A percentile compares a stretch with the other conserved stretches of the same genome.
phyloP scores from a whole-genome alignment of 164 flowering plant genomes.

The Houttuynia cordata region DNA sequence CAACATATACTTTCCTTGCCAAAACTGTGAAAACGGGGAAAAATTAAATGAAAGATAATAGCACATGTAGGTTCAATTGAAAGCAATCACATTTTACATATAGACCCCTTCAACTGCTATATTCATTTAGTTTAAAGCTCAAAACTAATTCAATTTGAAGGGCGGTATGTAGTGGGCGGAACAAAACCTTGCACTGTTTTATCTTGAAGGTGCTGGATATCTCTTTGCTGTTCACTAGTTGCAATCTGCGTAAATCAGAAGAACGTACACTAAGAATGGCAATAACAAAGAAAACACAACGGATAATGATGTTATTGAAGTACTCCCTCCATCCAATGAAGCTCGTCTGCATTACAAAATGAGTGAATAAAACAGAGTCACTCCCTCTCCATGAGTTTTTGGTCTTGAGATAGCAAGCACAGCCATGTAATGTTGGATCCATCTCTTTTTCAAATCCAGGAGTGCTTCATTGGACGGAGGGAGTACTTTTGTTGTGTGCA shows the following conservation, averaged over 20 bases:
- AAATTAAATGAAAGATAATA: background rate
- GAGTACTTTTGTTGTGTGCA: too few relatives aligned
- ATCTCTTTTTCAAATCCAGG: too few relatives aligned
- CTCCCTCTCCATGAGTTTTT: too few relatives aligned
- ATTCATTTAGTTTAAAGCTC: background rate
- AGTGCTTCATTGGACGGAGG: too few relatives aligned
- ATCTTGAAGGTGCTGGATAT: constrained; percentile 51
- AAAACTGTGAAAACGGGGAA: constrained; percentile 32
- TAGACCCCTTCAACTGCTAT: background rate
- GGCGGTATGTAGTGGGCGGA: too few relatives aligned
- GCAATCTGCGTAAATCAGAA: constrained; percentile 22
- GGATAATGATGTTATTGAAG: too few relatives aligned
- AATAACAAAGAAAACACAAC: background rate
- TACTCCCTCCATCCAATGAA: too few relatives aligned
- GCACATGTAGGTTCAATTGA: background rate
- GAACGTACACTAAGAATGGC: background rate
- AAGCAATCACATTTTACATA: background rate
- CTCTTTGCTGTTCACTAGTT: constrained; percentile 31
- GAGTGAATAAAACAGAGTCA: too few relatives aligned
- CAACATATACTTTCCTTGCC: constrained; percentile 59
- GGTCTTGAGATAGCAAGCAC: too few relatives aligned
- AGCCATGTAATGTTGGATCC: too few relatives aligned
- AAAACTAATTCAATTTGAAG: too few relatives aligned
- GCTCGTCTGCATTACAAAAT: too few relatives aligned
- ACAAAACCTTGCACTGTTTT: constrained; percentile 62